Base-by-base conservation (phyloP, 2,329 filamentous ascomycete genomes). In the Calycina herbarum region DNA sequence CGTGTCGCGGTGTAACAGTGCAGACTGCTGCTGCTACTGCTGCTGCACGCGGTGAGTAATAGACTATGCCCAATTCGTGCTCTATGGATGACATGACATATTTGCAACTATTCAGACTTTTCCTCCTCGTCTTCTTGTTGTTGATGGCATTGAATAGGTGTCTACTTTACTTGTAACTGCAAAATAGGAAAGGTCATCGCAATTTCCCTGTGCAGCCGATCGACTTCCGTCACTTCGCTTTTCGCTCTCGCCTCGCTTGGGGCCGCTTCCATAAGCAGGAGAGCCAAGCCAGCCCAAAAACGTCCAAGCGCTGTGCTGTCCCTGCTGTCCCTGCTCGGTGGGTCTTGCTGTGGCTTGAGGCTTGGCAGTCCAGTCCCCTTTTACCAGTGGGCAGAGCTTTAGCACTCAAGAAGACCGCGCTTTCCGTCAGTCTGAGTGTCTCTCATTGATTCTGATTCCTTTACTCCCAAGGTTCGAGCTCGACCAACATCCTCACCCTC, bases 371-470 rank as follows among this genome's bases (percentile, higher is more conserved):
- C 45, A 51, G 20, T 51, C 45, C 20, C 45, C 45, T 51, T 51
- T 51, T 24, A 51, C 24, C n/a, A 24, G n/a, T 24, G 45, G 45
- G 15, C 15, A 45, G 38, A 45, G 45, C n/a, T 48, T 48, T n/a
- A 48, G 45, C 45, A 51, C 35, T 38, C 45, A 51, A 51, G 45
- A 35, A 35, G 57, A 35, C 31, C 57, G 57, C 57, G 35, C 31
- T 38, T 38, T 35, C 57, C 57, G 35, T 60, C 33, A 11, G 35
- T 35, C 35, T 24, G 31, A 42, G 33, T 45, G 45, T 31, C 54
- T 35, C 29, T 8, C 15, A 29, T 5, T 15, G 27, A 57, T 57
- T 31, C 54, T 33, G 31, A 20, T 57, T 17, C 27, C 27, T 20
- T 24, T 17, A 29, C n/a, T 17, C n/a, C 35, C n/a, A n/a, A 51